phyloP scores from a whole-genome alignment of 495 filamentous ascomycete genomes.

The Hyaloscypha hepaticicola region DNA sequence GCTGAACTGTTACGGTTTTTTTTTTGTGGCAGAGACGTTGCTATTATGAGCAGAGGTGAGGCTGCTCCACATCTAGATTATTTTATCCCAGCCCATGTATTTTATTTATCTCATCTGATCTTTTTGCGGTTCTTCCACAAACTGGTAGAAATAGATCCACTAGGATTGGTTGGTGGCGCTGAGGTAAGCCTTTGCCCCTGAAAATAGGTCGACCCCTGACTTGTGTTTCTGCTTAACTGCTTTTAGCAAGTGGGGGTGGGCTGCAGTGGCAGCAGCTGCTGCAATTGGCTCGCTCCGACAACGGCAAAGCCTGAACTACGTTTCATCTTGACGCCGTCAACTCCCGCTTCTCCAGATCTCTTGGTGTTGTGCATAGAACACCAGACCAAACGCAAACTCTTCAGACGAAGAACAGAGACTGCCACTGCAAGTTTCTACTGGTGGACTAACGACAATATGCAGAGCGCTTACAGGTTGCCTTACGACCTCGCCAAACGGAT shows the following conservation, averaged over 20 bases:
- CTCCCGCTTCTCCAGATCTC: background rate
- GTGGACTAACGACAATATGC: background rate
- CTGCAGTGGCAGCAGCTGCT: background rate
- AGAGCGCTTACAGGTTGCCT: constrained; percentile 3
- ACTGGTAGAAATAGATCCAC: too few species aligned
- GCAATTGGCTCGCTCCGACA: background rate
- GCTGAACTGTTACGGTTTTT: too few species aligned
- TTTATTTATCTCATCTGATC: too few species aligned
- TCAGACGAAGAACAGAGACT: background rate
- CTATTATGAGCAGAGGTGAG: too few species aligned
- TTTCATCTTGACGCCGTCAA: constrained; percentile 9
- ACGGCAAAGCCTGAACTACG: background rate
- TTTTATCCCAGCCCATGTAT: too few species aligned
- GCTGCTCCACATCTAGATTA: too few species aligned
- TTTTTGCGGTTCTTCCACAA: too few species aligned
- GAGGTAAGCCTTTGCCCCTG: constrained; percentile 1
- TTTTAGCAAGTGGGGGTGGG: constrained; percentile 12
- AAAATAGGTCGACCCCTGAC: background rate
- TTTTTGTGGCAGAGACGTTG: too few species aligned
- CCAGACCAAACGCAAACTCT: background rate
- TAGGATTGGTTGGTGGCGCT: too few species aligned
- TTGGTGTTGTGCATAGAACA: constrained; percentile 3
- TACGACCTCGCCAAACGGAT: background rate
- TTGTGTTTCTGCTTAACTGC: constrained; percentile 1
- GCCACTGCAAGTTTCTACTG: background rate